Percentiles rank a stretch among this genome's conserved stretches.
These are phyloP conservation scores for Rhodotorula kratochvilovae DNA, from an alignment of 768 basidiomycete genomes.

Conservation along the genomic window DNA sequence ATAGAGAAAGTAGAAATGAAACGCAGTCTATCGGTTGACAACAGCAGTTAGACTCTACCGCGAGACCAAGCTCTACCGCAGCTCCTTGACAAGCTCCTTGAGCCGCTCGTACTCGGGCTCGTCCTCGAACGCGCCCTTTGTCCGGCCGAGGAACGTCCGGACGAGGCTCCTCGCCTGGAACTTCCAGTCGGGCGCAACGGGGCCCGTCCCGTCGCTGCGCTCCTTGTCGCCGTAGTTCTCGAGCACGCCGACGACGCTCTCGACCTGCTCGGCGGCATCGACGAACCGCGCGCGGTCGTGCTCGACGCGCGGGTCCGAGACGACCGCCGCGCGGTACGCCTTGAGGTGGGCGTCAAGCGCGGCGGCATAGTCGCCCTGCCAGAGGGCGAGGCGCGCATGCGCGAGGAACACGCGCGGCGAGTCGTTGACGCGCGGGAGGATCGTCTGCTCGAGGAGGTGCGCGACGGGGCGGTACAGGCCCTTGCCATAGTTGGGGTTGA, in stretches of 20 bases:
- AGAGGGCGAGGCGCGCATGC: conserved; percentile 72
- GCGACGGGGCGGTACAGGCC: conserved; percentile 65
- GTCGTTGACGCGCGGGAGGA: conserved; percentile 73
- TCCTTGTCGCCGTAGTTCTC: conserved; percentile 71
- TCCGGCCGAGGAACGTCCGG: conserved; percentile 80
- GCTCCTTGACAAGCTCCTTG: conserved; percentile 62
- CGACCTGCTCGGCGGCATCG: conserved; percentile 70
- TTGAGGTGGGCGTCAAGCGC: conserved; percentile 78
- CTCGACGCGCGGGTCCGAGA: conserved; percentile 58
- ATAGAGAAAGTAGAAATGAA: neutral
- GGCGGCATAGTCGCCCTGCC: conserved; percentile 67
- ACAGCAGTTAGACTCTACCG: neutral
- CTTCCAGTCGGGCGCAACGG: conserved; percentile 59
- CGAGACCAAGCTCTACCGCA: conserved; percentile 49
- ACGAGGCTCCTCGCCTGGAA: conserved; percentile 81
- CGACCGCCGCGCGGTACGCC: conserved; percentile 70
- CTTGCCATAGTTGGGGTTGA: conserved; percentile 61
- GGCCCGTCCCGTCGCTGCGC: conserved; percentile 41
- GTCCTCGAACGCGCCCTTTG: conserved; percentile 74
- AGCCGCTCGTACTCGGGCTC: conserved; percentile 77
- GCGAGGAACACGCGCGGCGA: conserved; percentile 73
- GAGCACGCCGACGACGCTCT: conserved; percentile 76
- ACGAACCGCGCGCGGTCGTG: conserved; percentile 65
- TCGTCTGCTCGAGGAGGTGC: conserved; percentile 67
- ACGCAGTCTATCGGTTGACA: neutral